Base-by-base conservation (phyloP, 352 stramenopile species). In the Phytophthora citrophthora region DNA sequence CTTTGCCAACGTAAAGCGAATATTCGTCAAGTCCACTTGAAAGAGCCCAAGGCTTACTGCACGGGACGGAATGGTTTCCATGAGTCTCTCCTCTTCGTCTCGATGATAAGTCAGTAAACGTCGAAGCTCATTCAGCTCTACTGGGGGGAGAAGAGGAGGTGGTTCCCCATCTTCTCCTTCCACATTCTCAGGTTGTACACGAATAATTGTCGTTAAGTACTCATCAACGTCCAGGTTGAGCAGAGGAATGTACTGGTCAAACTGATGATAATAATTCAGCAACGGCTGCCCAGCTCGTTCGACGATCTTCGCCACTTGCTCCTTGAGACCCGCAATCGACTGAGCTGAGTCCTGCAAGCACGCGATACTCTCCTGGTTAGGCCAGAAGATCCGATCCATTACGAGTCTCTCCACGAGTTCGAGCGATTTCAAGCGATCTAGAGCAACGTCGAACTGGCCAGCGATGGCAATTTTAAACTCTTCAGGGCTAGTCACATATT, bases 341-440 rank as follows among this genome's bases (percentile, higher is more conserved):
- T 84, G 64, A 5, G 82, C 82, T 20, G 65, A 83, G 34, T 77
- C 73, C 50, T 95, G 80, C 2, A 97, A 73, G 20, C 79, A 93
- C n/a, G 74, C 73, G 24, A 99, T 95, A 40, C 91, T 88, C 24
- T 97, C 92, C 64, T 98, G 90, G 32, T 96, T 93, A 2, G 89
- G 88, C 96, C 96, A 99, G 52, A 98, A 98, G 2, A 99, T 91
- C 6, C 88, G 86, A 57, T 98, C 89, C 95, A 99, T 98, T 23
- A 98, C 94, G 1, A 96, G 66, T 12, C 91, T 74, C 58, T 99
- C 96, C 5, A 99, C 89, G 4, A 96, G 74, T 32, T 96, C 82
- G 6, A 98, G 79, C 11, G 91, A 86, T 61, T 95, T 85, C 13
- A 98, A 50, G 3, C 79, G 77, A 43, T 90, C 75, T 10, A 98